Percentiles rank a stretch among this genome's conserved stretches.
phyloP scores from a whole-genome alignment of 1,139 yeast genomes.

The Debaryomyces sp. region DNA sequence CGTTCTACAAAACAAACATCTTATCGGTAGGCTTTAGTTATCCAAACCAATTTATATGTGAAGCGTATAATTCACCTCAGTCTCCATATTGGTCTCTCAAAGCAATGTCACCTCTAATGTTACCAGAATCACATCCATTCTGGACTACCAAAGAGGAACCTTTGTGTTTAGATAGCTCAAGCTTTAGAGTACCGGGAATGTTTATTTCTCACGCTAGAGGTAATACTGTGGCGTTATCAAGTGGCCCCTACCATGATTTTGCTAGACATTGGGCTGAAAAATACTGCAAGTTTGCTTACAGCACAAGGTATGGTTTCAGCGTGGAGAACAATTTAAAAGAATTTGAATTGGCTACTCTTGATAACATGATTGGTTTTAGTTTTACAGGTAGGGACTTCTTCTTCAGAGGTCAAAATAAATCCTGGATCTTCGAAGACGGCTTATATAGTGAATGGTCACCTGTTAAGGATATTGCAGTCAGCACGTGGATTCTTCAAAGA shows the following conservation, averaged over 20 bases:
- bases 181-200: slow-evolving; percentile 16
- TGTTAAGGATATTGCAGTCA: slow-evolving; percentile 19
- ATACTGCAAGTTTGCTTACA: slow-evolving; percentile 31
- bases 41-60: slow-evolving; percentile 28
- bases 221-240: slow-evolving; percentile 24
- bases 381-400: slow-evolving; percentile 11
- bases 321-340: slow-evolving; percentile 18
- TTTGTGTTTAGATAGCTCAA: slow-evolving; percentile 6
- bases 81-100: slow-evolving; percentile 33
- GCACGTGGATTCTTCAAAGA: slow-evolving; percentile 23
- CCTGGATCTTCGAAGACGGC: slow-evolving; percentile 13
- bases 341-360: slow-evolving; percentile 21
- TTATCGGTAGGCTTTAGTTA: slow-evolving; percentile 28
- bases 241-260: slow-evolving; percentile 24
- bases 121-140: slow-evolving; percentile 19
- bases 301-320: slow-evolving; percentile 29
- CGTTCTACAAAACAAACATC: slow-evolving; percentile 18
- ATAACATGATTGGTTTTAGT: slow-evolving; percentile 20
- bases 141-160: slow-evolving; percentile 16
- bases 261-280: slow-evolving; percentile 24
- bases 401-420: slow-evolving; percentile 11
- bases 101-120: slow-evolving; percentile 20
- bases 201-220: slow-evolving; percentile 20
- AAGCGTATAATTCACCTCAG: slow-evolving; percentile 27
- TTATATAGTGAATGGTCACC: slow-evolving; percentile 26